phyloP scores from a whole-genome alignment of 1,284 basidiomycete species.

The Exobasidium rhododendri region DNA sequence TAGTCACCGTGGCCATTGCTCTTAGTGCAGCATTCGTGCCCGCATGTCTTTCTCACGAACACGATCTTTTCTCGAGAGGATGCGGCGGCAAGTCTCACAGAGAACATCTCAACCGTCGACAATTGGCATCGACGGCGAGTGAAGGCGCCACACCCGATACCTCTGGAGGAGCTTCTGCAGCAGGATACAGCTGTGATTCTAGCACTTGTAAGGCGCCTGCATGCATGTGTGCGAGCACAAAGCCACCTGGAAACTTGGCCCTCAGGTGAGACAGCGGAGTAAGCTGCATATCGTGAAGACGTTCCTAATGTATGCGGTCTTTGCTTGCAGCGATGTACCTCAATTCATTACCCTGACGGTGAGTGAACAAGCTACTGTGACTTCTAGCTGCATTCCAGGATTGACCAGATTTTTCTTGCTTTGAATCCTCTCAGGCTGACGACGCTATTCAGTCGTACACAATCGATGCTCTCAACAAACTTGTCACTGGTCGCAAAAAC shows the following conservation, averaged over 20 bases:
- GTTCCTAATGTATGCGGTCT: background rate
- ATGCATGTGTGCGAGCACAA: constrained; percentile 44
- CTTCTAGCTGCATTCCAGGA: too few species aligned
- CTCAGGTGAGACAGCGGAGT: constrained; percentile 18
- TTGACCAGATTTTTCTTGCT: too few species aligned
- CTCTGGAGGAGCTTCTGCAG: constrained; percentile 37
- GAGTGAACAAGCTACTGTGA: background rate
- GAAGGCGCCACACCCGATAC: constrained; percentile 28
- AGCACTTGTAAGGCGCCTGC: constrained; percentile 35
- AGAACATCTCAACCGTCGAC: constrained; percentile 15
- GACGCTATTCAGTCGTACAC: constrained; percentile 71
- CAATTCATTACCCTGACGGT: constrained; percentile 45
- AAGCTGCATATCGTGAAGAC: too few species aligned
- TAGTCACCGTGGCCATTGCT: background rate
- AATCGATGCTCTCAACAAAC: constrained; percentile 68
- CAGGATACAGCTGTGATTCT: constrained; percentile 43
- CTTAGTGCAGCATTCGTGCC: background rate
- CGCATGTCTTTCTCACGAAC: background rate
- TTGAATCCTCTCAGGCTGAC: constrained; percentile 31
- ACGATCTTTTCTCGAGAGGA: background rate
- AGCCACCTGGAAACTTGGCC: constrained; percentile 43
- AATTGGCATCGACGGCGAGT: constrained; percentile 23
- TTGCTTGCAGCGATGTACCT: constrained; percentile 23
- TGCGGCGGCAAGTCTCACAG: background rate
- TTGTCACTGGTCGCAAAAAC: constrained; percentile 72